Conservation (phyloP, 352 stramenopile genomes). For the Phytophthora niederhauseri region DNA sequence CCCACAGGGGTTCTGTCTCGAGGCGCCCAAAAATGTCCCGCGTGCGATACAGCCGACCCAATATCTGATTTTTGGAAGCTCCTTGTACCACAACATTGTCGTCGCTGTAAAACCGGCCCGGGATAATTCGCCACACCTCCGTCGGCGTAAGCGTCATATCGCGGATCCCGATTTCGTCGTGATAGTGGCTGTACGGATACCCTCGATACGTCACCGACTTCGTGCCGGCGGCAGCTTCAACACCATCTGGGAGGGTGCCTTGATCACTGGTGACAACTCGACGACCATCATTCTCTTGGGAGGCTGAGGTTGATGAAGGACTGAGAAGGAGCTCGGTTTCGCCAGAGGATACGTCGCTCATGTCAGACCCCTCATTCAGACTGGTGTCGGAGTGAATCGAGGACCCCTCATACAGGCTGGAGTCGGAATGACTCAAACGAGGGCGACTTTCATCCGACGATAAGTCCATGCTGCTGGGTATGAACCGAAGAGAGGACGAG, state of each 20-base stretch:
- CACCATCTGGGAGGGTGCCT: too few species aligned
- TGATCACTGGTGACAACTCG: background rate
- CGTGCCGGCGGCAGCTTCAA: background rate
- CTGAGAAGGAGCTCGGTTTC: background rate
- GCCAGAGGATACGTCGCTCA: background rate
- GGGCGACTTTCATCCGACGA: background rate
- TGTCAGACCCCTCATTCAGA: background rate
- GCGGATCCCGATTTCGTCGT: background rate
- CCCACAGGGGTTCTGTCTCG: constrained; percentile 1
- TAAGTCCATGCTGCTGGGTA: background rate
- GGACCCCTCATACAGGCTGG: background rate
- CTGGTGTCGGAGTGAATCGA: background rate
- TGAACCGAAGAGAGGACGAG: background rate
- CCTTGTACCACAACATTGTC: background rate
- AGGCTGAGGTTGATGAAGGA: background rate
- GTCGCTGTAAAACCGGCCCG: background rate
- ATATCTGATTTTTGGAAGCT: background rate
- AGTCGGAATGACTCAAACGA: background rate
- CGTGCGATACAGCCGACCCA: constrained; percentile 3
- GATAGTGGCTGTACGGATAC: background rate
- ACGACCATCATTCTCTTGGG: background rate
- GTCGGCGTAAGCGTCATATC: background rate
- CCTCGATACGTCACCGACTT: background rate
- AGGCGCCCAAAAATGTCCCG: constrained; percentile 7
- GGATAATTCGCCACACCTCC: background rate